phyloP scores from a whole-genome alignment of 352 stramenopile species.

The Globisporangium megalacanthum region DNA sequence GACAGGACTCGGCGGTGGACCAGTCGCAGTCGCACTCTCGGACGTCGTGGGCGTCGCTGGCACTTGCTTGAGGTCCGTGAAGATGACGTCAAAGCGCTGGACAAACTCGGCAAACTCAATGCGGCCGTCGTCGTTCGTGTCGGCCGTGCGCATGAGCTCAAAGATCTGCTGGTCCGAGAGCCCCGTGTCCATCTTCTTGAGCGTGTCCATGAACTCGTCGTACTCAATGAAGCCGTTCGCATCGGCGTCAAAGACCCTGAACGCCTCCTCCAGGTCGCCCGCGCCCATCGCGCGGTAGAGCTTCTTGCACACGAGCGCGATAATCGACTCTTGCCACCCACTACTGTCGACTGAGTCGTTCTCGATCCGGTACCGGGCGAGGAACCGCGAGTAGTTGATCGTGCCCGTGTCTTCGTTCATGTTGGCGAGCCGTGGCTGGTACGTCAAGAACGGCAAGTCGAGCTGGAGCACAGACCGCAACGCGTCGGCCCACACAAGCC shows the following conservation, averaged over 20 bases:
- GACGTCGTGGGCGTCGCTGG: conserved; percentile 20
- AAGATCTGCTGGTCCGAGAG: conserved; percentile 91
- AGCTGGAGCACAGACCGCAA: conserved; percentile 89
- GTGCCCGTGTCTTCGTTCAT: conserved; percentile 66
- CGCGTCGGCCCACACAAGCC: conserved; percentile 88
- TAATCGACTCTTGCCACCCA: conserved; percentile 89
- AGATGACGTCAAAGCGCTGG: conserved; percentile 90
- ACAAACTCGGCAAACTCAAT: conserved; percentile 92
- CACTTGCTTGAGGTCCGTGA: conserved; percentile 60
- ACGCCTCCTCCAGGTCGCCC: conserved; percentile 84
- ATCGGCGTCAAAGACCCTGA: conserved; percentile 90
- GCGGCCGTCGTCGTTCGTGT: conserved; percentile 89
- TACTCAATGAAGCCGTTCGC: conserved; percentile 90
- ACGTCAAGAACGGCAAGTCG: conserved; percentile 88
- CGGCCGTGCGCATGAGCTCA: conserved; percentile 90
- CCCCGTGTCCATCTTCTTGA: conserved; percentile 91
- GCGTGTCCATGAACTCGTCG: conserved; percentile 88
- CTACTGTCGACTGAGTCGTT: conserved; percentile 82
- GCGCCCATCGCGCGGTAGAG: conserved; percentile 90
- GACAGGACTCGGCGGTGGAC: conserved; percentile 16
- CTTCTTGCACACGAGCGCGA: conserved; percentile 90
- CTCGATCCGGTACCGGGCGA: conserved; percentile 91
- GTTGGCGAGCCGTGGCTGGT: conserved; percentile 85
- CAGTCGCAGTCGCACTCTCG: not conserved
- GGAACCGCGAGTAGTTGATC: conserved; percentile 93